A percentile compares a stretch with the other conserved stretches of the same genome.
phyloP scores from a whole-genome alignment of 306 rosid genomes.

The Castanea mollissima region DNA sequence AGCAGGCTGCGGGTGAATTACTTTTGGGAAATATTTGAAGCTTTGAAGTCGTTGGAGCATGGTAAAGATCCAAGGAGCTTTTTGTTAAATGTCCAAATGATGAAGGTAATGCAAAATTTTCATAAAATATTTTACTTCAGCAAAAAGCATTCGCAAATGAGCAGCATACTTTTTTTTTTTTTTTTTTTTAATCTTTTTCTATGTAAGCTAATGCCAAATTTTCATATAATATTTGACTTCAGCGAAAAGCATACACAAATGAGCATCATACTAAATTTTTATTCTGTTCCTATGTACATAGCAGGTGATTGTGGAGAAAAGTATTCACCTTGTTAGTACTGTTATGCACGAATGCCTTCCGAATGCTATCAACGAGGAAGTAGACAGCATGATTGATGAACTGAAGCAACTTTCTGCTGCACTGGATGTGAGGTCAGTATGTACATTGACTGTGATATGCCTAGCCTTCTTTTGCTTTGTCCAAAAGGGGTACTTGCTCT shows the following conservation, averaged over 20 bases:
- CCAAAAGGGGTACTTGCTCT: too few relatives aligned
- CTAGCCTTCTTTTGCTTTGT: too few relatives aligned
- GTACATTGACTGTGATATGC: too few relatives aligned
- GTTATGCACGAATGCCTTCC: neutral
- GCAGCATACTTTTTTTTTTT: neutral
- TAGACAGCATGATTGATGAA: constrained; percentile 20
- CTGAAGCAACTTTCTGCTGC: constrained; percentile 24
- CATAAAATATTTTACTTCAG: neutral
- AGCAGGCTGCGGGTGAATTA: neutral
- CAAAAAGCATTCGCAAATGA: neutral
- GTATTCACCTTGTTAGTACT: neutral
- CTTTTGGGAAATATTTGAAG: constrained; percentile 23
- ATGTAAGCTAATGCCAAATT: too few relatives aligned
- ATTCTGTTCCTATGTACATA: neutral
- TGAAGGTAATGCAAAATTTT: constrained; percentile 22
- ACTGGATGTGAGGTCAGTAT: constrained; percentile 26
- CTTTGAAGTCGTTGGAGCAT: neutral
- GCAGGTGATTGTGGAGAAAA: constrained; percentile 13
- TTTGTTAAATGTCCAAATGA: neutral
- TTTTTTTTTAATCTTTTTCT: neutral
- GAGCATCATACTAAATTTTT: too few relatives aligned
- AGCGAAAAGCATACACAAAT: too few relatives aligned
- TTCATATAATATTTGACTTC: too few relatives aligned
- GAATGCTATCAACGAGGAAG: neutral
- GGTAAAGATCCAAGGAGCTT: neutral